A percentile compares a stretch with the other conserved stretches of the same genome.
Conservation (phyloP, 2,329 filamentous ascomycete genomes). For the Phyllosticta ampelicida region DNA sequence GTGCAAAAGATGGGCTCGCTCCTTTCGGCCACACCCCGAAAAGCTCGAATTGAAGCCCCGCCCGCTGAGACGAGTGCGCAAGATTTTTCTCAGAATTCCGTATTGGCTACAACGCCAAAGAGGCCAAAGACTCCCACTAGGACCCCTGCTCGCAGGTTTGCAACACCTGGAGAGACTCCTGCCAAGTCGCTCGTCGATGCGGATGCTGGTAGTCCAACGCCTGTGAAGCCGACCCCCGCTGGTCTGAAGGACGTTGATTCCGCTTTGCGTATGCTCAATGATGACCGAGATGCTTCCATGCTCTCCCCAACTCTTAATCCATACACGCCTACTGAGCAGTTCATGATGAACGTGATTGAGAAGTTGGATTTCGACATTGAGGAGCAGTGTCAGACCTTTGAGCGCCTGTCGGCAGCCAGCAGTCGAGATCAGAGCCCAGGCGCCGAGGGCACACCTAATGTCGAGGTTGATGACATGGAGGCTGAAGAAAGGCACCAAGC, state of each 20-base stretch:
- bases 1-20: constrained; percentile 3
- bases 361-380: constrained; percentile 6
- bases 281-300: not conserved
- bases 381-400: not conserved
- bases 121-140: constrained; percentile 5
- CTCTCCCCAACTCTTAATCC: constrained; percentile 1
- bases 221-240: constrained; percentile 3
- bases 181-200: not conserved
- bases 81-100: constrained; percentile 5
- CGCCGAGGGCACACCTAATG: not conserved
- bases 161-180: not conserved
- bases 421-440: not conserved
- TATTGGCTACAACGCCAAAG: constrained; percentile 1
- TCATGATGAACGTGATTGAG: constrained; percentile 7
- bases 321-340: constrained; percentile 5
- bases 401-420: not conserved
- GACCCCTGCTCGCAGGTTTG: constrained; percentile 6
- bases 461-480: not conserved
- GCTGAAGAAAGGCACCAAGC: not conserved
- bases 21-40: constrained; percentile 7
- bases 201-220: constrained; percentile 5
- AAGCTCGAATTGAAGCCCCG: constrained; percentile 4
- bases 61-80: not conserved
- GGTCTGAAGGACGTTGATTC: constrained; percentile 8
- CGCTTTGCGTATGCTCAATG: constrained; percentile 2